Evolutionary conservation across 768 basidiomycete species (phyloP), one percentile per base, ranked within the genome.

Genomic region (Mycena belliarum): DNA sequence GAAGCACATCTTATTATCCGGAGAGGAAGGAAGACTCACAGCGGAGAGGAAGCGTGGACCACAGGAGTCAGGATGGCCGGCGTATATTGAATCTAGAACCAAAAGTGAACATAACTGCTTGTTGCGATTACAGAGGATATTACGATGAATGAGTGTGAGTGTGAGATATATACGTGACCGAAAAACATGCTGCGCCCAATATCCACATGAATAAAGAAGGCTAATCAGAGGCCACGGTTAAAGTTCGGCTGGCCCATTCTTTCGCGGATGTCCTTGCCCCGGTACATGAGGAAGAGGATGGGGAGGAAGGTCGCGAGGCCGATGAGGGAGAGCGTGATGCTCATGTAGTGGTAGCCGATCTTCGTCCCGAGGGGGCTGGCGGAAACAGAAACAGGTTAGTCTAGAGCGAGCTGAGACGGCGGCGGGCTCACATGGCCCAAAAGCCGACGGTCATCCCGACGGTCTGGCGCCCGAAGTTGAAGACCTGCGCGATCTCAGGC

Each of bases 391-490:
- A 15, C 18, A 18, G 8, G 29, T 29, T 8, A 23, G 9, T 20
- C n/a, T 32, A 21, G 7, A 47, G n/a, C 6, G 29, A 47, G 11
- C 11, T 14, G 10, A 14, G 28, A 2, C 9, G 9, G n/a, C 28
- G 28, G n/a, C 46, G 20, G 6, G 4, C 47, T 26, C 26, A 58
- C 63, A 63, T 60, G 5, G 59, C 57, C 61, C 59, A 65, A 52
- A 65, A 65, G 8, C 61, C 64, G 32, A 65, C 10, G 6, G 64
- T 65, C 64, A 65, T 65, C 6, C 64, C 64, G 37, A 65, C 24
- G 14, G 55, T 57, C 43, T 65, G 64, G 1, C 64, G 53, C 11
- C 33, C 46, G 15, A 65, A 63, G 46, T 65, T 65, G 33, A 65
- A 63, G 11, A 65, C 57, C 38, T 65, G 64, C 0, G 64, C 60